Conservation (phyloP, 2,329 filamentous ascomycete species). For the Fusarium redolens region DNA sequence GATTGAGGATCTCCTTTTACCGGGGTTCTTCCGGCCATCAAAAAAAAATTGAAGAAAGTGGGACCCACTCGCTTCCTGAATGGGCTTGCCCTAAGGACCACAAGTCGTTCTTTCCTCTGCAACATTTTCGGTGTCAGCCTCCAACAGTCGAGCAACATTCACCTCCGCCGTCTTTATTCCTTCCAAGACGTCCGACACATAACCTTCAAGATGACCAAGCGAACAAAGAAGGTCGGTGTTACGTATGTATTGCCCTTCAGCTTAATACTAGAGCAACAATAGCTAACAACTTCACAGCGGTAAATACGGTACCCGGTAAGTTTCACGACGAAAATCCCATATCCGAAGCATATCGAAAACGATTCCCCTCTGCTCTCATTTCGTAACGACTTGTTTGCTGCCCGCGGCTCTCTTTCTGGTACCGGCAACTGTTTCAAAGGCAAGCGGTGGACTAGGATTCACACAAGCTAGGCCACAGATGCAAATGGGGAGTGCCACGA, state of each 20-base stretch:
- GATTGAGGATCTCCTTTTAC: slow-evolving; percentile 59
- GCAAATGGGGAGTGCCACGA: background rate
- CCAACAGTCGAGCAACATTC: slow-evolving; percentile 48
- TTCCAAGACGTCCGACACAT: slow-evolving; percentile 52
- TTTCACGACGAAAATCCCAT: slow-evolving; percentile 39
- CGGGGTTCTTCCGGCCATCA: slow-evolving; percentile 66
- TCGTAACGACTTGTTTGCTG: slow-evolving; percentile 22
- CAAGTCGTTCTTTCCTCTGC: slow-evolving; percentile 47
- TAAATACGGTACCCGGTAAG: slow-evolving; percentile 97
- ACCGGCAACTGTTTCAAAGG: slow-evolving; percentile 5
- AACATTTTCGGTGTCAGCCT: slow-evolving; percentile 50
- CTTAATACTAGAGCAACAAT: slow-evolving; percentile 13
- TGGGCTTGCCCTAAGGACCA: slow-evolving; percentile 57
- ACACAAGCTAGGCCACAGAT: background rate
- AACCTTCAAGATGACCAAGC: slow-evolving; percentile 86
- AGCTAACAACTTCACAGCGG: slow-evolving; percentile 58
- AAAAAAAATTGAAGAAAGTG: slow-evolving; percentile 33
- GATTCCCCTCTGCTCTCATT: slow-evolving; percentile 15
- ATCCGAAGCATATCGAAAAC: slow-evolving; percentile 35
- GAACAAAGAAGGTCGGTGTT: slow-evolving; percentile 97
- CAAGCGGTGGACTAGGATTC: background rate
- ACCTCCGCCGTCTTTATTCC: slow-evolving; percentile 48
- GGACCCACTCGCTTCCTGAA: slow-evolving; percentile 48
- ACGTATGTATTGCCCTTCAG: slow-evolving; percentile 62
- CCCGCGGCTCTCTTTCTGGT: background rate